Conservation (phyloP, 176 grass and related monocot genomes). For the Miscanthus lutarioriparius region DNA sequence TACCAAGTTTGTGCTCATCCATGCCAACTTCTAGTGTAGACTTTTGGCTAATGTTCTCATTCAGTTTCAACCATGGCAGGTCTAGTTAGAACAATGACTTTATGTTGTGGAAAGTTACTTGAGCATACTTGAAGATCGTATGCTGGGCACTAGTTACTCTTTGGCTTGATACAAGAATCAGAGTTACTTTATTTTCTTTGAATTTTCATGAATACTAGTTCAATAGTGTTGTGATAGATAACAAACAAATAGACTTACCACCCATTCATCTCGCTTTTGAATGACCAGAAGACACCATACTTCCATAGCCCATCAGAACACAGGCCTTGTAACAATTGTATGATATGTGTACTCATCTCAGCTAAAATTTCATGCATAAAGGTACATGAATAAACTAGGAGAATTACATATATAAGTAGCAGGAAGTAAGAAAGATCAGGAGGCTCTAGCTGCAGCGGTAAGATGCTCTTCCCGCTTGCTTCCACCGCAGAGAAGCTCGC, state of each 20-base stretch:
- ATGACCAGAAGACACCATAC: slow-evolving; percentile 73
- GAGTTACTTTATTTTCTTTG: slow-evolving; percentile 6
- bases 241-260: slow-evolving; percentile 52
- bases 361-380: slow-evolving; percentile 30
- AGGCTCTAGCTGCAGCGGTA: slow-evolving; percentile 64
- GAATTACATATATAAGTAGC: background rate
- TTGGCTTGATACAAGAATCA: background rate
- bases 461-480: slow-evolving; percentile 73
- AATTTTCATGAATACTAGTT: slow-evolving; percentile 1
- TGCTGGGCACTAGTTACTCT: background rate
- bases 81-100: slow-evolving; percentile 21
- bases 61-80: background rate
- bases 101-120: background rate
- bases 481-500: slow-evolving; percentile 64
- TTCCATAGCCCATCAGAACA: slow-evolving; percentile 65
- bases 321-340: slow-evolving; percentile 47
- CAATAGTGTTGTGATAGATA: background rate
- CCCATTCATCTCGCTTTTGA: slow-evolving; percentile 29
- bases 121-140: background rate
- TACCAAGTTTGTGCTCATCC: slow-evolving; percentile 4
- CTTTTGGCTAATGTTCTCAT: slow-evolving; percentile 12
- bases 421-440: slow-evolving; percentile 19
- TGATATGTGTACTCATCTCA: slow-evolving; percentile 11
- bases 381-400: background rate
- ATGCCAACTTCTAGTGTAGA: slow-evolving; percentile 4